Evolutionary conservation across 305 asterid species (phyloP).

Genomic region (Fraxinus sp.): DNA sequence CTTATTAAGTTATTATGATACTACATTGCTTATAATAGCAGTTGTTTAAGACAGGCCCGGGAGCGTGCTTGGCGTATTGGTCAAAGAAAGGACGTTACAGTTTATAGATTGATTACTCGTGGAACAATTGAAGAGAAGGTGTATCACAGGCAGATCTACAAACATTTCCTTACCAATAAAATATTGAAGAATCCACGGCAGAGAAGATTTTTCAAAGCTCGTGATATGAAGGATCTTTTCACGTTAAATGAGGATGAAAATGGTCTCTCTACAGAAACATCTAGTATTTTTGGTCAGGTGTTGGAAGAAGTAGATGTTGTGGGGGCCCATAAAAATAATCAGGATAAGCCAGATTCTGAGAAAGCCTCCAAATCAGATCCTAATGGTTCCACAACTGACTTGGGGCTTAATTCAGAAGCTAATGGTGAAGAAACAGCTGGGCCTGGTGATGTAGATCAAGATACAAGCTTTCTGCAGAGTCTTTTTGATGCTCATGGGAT

Average conservation of each 20-base stretch:
- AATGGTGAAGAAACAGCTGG: conserved; percentile 37
- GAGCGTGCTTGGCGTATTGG: conserved; percentile 99
- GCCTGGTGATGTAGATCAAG: conserved; percentile 52
- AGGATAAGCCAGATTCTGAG: conserved; percentile 28
- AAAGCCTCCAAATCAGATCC: conserved; percentile 27
- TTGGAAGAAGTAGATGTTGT: conserved; percentile 61
- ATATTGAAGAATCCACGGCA: conserved; percentile 94
- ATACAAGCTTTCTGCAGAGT: conserved; percentile 58
- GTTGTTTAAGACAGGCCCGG: conserved; percentile 67
- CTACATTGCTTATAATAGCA: conserved; percentile 19
- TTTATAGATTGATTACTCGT: conserved; percentile 89
- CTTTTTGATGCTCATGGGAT: conserved; percentile 82
- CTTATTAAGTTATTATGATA: conserved; percentile 12
- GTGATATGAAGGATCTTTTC: conserved; percentile 97
- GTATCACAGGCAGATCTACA: conserved; percentile 94
- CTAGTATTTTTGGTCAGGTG: conserved; percentile 73
- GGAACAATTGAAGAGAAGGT: conserved; percentile 99
- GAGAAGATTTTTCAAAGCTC: conserved; percentile 91
- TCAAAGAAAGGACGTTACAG: conserved; percentile 81
- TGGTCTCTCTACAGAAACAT: conserved; percentile 78
- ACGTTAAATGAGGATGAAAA: conserved; percentile 71
- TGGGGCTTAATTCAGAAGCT: conserved; percentile 32
- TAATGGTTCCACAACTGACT: conserved; percentile 31
- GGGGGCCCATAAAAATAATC: conserved; percentile 45
- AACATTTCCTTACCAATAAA: conserved; percentile 92